Evolutionary conservation across 352 stramenopile species (phyloP).

Genomic region (Pythium utonaiense): DNA sequence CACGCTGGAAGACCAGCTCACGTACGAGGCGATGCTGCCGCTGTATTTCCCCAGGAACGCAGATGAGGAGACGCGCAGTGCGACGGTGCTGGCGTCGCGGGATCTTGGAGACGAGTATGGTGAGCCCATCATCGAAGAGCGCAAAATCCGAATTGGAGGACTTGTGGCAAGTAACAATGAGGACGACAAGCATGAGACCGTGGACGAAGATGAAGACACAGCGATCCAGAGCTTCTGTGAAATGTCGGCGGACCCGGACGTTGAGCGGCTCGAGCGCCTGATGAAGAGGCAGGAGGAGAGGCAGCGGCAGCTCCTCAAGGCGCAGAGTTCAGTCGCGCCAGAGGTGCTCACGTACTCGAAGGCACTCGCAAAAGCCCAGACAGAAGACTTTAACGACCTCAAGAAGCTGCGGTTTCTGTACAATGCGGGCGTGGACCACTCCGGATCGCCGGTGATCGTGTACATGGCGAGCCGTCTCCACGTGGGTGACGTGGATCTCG

Average conservation of each 20-base stretch:
- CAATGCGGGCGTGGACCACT: slow-evolving; percentile 58
- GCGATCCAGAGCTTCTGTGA: slow-evolving; percentile 53
- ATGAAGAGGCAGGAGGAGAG: slow-evolving; percentile 35
- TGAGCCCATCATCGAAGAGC: slow-evolving; percentile 76
- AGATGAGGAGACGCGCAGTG: slow-evolving; percentile 33
- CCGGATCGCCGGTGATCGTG: slow-evolving; percentile 62
- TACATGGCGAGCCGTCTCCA: slow-evolving; percentile 58
- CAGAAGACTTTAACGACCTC: slow-evolving; percentile 60
- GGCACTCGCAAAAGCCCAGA: slow-evolving; percentile 41
- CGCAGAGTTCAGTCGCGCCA: background rate
- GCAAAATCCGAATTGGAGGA: slow-evolving; percentile 70
- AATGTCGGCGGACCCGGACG: slow-evolving; percentile 57
- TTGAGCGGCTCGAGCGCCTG: slow-evolving; percentile 45
- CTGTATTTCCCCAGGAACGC: slow-evolving; percentile 67
- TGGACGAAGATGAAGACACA: slow-evolving; percentile 33
- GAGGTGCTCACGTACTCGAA: slow-evolving; percentile 34
- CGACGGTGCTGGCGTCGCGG: slow-evolving; percentile 24
- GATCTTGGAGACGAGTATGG: slow-evolving; percentile 68
- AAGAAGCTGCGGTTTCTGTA: slow-evolving; percentile 59
- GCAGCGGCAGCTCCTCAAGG: slow-evolving; percentile 27
- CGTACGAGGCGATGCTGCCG: slow-evolving; percentile 60
- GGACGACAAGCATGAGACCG: slow-evolving; percentile 25
- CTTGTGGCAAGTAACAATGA: slow-evolving; percentile 13
- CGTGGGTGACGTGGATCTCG: slow-evolving; percentile 42
- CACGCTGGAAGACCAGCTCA: slow-evolving; percentile 48